Conservation (phyloP, 495 filamentous ascomycete genomes). For the Penicillium bialowiezense region DNA sequence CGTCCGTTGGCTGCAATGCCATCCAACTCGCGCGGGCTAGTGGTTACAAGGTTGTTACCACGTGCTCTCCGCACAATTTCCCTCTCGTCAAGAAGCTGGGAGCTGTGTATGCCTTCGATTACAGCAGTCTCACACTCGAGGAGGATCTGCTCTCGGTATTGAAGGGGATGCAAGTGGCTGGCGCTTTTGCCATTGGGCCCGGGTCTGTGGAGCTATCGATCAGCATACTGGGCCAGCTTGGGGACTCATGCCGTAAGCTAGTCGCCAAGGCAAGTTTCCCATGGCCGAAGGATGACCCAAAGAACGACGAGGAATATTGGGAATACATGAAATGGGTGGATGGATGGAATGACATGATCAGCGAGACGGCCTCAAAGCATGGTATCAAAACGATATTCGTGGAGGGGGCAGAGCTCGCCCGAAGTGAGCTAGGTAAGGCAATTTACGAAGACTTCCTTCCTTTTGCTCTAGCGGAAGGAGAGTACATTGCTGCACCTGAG, state of each 20-base stretch:
- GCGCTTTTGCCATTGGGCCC: slow-evolving; percentile 4
- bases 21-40: slow-evolving; percentile 25
- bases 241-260: neutral
- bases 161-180: neutral
- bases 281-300: neutral
- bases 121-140: slow-evolving; percentile 11
- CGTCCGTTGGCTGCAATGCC: slow-evolving; percentile 59
- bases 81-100: slow-evolving; percentile 25
- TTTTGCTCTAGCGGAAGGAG: slow-evolving; percentile 23
- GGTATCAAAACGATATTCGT: neutral
- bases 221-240: neutral
- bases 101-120: slow-evolving; percentile 29
- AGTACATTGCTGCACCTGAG: slow-evolving; percentile 26
- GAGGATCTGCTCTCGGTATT: neutral
- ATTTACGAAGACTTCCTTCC: slow-evolving; percentile 43
- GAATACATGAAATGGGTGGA: neutral
- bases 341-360: neutral
- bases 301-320: neutral
- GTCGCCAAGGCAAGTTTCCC: slow-evolving; percentile 6
- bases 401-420: slow-evolving; percentile 1
- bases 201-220: slow-evolving; percentile 1
- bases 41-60: slow-evolving; percentile 25
- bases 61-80: slow-evolving; percentile 25
- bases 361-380: neutral
- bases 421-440: neutral